Conservation (phyloP, 2,329 filamentous ascomycete species). For the Lachnellula occidentalis region DNA sequence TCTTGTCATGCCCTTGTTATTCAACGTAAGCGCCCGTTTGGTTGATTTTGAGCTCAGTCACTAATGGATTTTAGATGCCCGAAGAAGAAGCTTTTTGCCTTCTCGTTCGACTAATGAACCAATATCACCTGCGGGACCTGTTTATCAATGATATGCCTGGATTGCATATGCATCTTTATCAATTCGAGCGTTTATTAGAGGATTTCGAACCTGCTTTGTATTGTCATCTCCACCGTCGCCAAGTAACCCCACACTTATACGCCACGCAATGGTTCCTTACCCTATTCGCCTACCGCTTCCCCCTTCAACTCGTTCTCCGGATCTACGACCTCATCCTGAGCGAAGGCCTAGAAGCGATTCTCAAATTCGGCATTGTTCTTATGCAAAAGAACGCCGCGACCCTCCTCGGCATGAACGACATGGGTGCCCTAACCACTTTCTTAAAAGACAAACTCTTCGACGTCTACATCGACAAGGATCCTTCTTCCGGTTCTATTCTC, state of each 20-base stretch:
- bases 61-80: slow-evolving; percentile 61
- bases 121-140: slow-evolving; percentile 86
- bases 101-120: slow-evolving; percentile 91
- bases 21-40: slow-evolving; percentile 61
- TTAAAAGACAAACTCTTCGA: slow-evolving; percentile 94
- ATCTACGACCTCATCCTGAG: slow-evolving; percentile 95
- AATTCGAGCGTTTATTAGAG: slow-evolving; percentile 90
- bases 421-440: slow-evolving; percentile 82
- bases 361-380: slow-evolving; percentile 89
- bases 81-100: slow-evolving; percentile 96
- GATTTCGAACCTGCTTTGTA: slow-evolving; percentile 91
- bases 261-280: slow-evolving; percentile 99
- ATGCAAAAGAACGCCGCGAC: slow-evolving; percentile 89
- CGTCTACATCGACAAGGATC: slow-evolving; percentile 91
- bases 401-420: slow-evolving; percentile 80
- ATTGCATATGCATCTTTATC: slow-evolving; percentile 85
- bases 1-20: slow-evolving; percentile 89
- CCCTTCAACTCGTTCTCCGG: slow-evolving; percentile 87
- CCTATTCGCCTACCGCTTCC: slow-evolving; percentile 96
- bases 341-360: slow-evolving; percentile 85
- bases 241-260: slow-evolving; percentile 87
- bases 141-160: slow-evolving; percentile 97
- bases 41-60: slow-evolving; percentile 2
- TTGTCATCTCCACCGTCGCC: slow-evolving; percentile 83
- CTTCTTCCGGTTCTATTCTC: slow-evolving; percentile 85